phyloP scores from a whole-genome alignment of 1,139 yeast genomes.

The Pichia sp. region DNA sequence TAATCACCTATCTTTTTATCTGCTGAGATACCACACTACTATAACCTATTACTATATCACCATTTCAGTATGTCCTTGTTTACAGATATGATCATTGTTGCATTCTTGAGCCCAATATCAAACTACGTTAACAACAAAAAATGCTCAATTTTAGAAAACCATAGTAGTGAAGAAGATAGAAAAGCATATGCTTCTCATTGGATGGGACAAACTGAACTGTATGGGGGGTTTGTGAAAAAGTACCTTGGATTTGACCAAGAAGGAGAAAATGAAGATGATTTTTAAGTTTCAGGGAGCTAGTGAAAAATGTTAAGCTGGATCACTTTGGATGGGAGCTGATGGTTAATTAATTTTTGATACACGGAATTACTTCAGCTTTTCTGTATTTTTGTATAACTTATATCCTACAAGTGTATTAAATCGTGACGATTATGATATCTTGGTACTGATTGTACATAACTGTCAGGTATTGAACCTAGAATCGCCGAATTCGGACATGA shows the following conservation, averaged over 20 bases:
- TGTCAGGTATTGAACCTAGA: not conserved
- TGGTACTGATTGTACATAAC: not conserved
- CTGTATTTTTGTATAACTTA: not conserved
- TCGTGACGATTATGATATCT: not conserved
- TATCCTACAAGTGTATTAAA: not conserved
- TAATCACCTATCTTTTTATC: not conserved
- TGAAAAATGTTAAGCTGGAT: not conserved
- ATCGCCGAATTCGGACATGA: not conserved
- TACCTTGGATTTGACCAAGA: constrained; percentile 11
- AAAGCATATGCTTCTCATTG: constrained; percentile 14
- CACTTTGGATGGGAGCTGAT: too few relatives aligned
- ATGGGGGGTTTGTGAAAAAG: constrained; percentile 13
- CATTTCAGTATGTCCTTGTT: constrained; percentile 13
- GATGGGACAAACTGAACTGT: constrained; percentile 15
- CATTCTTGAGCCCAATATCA: constrained; percentile 13
- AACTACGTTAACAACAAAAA: constrained; percentile 17
- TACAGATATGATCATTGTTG: constrained; percentile 16
- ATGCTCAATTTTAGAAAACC: constrained; percentile 13
- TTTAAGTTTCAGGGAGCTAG: not conserved
- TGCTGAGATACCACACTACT: too few relatives aligned
- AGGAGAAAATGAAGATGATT: constrained; percentile 6
- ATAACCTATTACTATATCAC: not conserved
- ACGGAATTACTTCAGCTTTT: not conserved
- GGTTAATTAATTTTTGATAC: not conserved
- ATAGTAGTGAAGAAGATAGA: constrained; percentile 13